Base-by-base conservation (phyloP, 768 basidiomycete species). In the Filobasidium wieringae region DNA sequence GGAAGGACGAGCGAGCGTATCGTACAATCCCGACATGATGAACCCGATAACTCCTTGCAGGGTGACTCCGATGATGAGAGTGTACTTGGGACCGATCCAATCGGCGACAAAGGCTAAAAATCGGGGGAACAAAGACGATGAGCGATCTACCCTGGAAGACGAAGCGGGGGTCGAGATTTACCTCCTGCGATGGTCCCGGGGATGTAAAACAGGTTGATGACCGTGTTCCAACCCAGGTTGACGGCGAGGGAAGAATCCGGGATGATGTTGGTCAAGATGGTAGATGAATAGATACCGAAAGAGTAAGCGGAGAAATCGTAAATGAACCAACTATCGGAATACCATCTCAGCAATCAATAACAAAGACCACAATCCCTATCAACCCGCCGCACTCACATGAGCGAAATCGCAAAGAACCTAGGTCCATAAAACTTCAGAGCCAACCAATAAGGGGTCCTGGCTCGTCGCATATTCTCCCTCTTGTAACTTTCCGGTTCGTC, bases 21-120 rank as follows among this genome's bases (percentile, higher is more conserved):
- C 66, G 74, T 92, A 95, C 19, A 82, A 75, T 1, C 88, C 92
- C 61, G 86, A 86, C 84, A 96, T 87, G 71, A 88, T 81, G 75
- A 95, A 95, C 6, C 92, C 75, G 39, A 74, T 54, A 47, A 65
- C 32, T 22, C 66, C 66, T 41, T 75, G 74, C 49, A 68, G 59
- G 47, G 63, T 47, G 15, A 74, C 63, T 24, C 87, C 85, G 4
- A 83, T 84, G 33, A 36, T 36, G 32, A 53, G 34, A 12, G 52
- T 36, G 47, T 77, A 76, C 72, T 85, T 87, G 7, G 88, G 84
- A 0, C 86, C 86, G 52, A 90, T 66, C 64, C 79, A 79, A 66
- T 89, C 87, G 29, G 88, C 79, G 15, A 84, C 72, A 66, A 88
- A 84, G n/a, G n/a, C n/a, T n/a, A n/a, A n/a, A n/a, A n/a, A n/a